phyloP scores from a whole-genome alignment of 2,329 filamentous ascomycete species.

The Fusarium chaquense region DNA sequence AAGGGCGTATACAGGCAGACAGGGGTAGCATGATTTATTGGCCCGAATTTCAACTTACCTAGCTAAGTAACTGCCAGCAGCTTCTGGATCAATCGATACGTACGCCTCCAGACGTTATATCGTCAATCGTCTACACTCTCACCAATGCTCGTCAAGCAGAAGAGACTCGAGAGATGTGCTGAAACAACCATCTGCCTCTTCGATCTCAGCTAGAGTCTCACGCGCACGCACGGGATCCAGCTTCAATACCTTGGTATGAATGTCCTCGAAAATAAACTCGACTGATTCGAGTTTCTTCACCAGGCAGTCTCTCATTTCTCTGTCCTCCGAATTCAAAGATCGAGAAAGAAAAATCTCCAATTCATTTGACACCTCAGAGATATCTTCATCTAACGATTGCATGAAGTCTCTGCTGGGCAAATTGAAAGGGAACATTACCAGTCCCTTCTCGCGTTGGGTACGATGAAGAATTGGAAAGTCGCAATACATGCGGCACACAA shows the following conservation, averaged over 20 bases:
- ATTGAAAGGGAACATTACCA: background rate
- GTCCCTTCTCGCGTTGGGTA: background rate
- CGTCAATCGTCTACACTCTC: background rate
- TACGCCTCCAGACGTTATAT: background rate
- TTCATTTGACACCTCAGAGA: background rate
- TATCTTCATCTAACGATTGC: background rate
- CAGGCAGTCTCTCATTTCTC: background rate
- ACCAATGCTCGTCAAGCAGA: accelerated
- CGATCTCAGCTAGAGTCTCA: background rate
- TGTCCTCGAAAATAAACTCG: background rate
- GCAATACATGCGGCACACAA: background rate
- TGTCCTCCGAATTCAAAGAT: background rate
- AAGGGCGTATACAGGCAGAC: accelerated
- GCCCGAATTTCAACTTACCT: background rate
- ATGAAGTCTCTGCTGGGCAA: background rate
- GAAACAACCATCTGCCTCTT: background rate
- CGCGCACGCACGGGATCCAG: background rate
- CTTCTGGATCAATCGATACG: background rate
- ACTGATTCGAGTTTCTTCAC: background rate
- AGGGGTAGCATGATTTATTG: background rate
- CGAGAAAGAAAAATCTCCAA: background rate
- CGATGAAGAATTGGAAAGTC: background rate
- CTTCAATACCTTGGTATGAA: background rate
- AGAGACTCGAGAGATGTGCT: background rate
- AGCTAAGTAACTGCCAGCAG: background rate